Evolutionary conservation across 2,329 filamentous ascomycete genomes (phyloP), one percentile per base, ranked within the genome.

Genomic region (Neofusicoccum sp.): DNA sequence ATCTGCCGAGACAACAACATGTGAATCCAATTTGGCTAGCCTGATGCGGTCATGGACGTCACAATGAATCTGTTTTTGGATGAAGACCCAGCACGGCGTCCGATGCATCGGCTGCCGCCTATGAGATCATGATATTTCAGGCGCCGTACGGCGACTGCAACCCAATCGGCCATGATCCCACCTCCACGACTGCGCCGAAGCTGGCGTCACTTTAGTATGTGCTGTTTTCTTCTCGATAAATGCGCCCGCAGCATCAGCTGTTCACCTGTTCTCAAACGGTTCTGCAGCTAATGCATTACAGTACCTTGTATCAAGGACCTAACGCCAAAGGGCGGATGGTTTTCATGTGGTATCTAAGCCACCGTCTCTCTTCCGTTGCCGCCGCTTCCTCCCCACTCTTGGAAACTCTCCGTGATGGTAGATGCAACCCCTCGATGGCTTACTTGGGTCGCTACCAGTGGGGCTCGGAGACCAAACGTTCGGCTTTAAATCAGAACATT

Each of bases 121-220:
- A 43, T 24, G 61, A 63, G 43, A 57, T 63, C 48, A 63, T 63
- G 61, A 48, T 63, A 40, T 63, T 58, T 58, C 44, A 61, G 16
- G 48, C 57, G 11, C 45, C 58, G 31, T 61, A 61, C 41, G 61
- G 61, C 12, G 45, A 63, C 33, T 41, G 41, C 9, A 40, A 63
- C 24, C 61, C 61, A 7, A 34, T 63, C 14, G 61, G 61, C 11
- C 61, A 36, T 14, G 41, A 43, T 33, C 30, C 36, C 14, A 58
- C 43, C 12, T 38, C 40, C 1, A 34, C 26, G 8, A 44, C 30
- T 20, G 30, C 47, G 7, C 51, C 40, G 3, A 53, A 48, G 26
- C 41, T 4, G 48, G 51, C 12, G 49, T 63, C 31, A 58, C 41
- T n/a, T 7, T 63, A 61, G 61, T 63, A 45, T 30, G 49, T n/a